Conservation (phyloP, 192 early-diverging fungal species). For the Chytriomyces sp. region DNA sequence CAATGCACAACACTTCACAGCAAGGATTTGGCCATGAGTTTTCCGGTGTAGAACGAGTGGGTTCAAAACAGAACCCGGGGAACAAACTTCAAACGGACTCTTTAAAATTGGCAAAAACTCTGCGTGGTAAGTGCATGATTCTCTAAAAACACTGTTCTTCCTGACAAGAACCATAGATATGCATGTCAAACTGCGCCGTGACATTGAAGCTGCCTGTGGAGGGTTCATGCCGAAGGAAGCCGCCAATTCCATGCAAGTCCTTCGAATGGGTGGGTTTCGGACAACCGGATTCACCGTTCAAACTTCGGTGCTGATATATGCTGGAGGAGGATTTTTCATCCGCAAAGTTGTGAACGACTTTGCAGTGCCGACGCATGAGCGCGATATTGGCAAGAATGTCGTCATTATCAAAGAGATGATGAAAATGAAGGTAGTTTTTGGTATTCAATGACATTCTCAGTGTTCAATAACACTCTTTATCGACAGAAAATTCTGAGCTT, state of each 20-base stretch:
- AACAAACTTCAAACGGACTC: neutral
- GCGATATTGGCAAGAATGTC: neutral
- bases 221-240: neutral
- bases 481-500: no score
- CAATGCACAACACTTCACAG: neutral
- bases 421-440: neutral
- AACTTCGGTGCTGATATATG: neutral
- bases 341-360: neutral
- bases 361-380: neutral
- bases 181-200: constrained; percentile 3
- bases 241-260: neutral
- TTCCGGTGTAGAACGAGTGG: neutral
- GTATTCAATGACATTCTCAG: no score
- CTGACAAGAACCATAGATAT: neutral
- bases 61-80: neutral
- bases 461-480: no score
- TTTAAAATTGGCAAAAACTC: neutral
- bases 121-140: no score
- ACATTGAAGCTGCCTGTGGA: neutral
- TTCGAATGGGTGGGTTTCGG: neutral
- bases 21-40: neutral
- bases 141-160: no score
- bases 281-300: neutral
- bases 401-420: neutral
- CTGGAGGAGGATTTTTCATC: neutral